Base-by-base conservation (phyloP, 1,139 yeast species). In the Debaryomyces psychrophilus region DNA sequence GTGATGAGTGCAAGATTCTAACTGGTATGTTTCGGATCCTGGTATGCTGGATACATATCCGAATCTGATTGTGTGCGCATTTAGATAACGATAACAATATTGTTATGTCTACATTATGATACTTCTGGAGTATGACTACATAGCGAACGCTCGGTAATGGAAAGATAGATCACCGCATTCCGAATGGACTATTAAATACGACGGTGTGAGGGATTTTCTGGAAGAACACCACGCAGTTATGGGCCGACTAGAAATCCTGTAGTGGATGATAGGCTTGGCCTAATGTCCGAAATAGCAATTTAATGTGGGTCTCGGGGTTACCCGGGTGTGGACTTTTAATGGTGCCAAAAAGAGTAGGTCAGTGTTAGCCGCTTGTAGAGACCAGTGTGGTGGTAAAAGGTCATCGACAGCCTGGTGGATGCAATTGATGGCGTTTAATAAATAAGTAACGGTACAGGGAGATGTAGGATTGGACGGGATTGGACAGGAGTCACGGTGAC, bases 51-150 rank as follows among this genome's bases (percentile, higher is more conserved):
- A 11, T 18, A 33, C 23, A 33, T 26, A 25, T 37, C 25, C 40
- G 40, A 37, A 37, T 15, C 26, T 15, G 23, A 15, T 33, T 15
- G n/a, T 14, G 40, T 37, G 40, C 40, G 40, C 40, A 37, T 26
- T 20, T 20, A 37, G 40, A 37, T 37, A 37, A 37, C 22, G 40
- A 37, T 37, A 37, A 37, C 40, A 37, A 37, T 37, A 14, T 9
- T 15, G 6, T 26, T 17, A 25, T 20, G 15, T 20, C 22, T 5
- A 20, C 22, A 20, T 20, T 26, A 37, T 11, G 23, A 15, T 22
- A 26, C 26, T 15, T 37, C 26, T 1, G 40, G 17, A 26, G 26
- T 14, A 23, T 4, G 8, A 9, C 22, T 33, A 15, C 23, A 14
- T 18, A 33, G 35, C 28, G 12, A 26, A 7, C 4, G 4, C 4